Conservation (phyloP, 441 rosid species). For the Breynia disticha region DNA sequence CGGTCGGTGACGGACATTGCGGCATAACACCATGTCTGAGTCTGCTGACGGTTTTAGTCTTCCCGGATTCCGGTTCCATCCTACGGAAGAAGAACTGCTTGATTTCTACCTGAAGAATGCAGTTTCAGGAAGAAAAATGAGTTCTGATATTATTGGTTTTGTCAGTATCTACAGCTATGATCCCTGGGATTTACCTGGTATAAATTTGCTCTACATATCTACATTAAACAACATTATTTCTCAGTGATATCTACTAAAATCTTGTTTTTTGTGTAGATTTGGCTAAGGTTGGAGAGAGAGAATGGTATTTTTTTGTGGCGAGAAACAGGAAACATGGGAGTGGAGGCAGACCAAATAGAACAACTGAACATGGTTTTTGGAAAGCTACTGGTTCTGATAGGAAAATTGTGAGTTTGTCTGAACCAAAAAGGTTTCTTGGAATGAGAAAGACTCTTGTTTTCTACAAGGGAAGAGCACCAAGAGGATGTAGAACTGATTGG, state of each 20-base stretch:
- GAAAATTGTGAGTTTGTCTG: slow-evolving; percentile 60
- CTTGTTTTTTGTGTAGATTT: slow-evolving; percentile 27
- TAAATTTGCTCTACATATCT: not conserved
- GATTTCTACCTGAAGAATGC: slow-evolving; percentile 69
- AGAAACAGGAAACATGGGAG: slow-evolving; percentile 83
- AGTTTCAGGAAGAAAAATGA: slow-evolving; percentile 37
- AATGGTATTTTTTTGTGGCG: slow-evolving; percentile 93
- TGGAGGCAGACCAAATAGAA: slow-evolving; percentile 82
- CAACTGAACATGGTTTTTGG: slow-evolving; percentile 79
- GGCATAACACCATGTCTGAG: slow-evolving; percentile 24
- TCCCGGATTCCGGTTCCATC: slow-evolving; percentile 90
- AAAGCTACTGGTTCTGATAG: slow-evolving; percentile 95
- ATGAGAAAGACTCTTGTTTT: slow-evolving; percentile 88
- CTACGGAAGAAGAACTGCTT: slow-evolving; percentile 81
- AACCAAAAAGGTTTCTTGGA: slow-evolving; percentile 60
- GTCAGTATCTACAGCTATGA: slow-evolving; percentile 71
- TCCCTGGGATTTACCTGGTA: slow-evolving; percentile 86
- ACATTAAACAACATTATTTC: not conserved
- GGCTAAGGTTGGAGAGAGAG: slow-evolving; percentile 77
- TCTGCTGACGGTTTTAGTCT: slow-evolving; percentile 36
- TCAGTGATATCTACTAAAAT: not conserved
- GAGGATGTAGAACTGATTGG: slow-evolving; percentile 87
- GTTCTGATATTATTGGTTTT: slow-evolving; percentile 44
- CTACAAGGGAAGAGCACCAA: slow-evolving; percentile 83
- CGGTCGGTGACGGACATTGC: not conserved